Evolutionary conservation across 2,329 filamentous ascomycete genomes (phyloP).

Genomic region (Phaeosphaeriaceae sp.): DNA sequence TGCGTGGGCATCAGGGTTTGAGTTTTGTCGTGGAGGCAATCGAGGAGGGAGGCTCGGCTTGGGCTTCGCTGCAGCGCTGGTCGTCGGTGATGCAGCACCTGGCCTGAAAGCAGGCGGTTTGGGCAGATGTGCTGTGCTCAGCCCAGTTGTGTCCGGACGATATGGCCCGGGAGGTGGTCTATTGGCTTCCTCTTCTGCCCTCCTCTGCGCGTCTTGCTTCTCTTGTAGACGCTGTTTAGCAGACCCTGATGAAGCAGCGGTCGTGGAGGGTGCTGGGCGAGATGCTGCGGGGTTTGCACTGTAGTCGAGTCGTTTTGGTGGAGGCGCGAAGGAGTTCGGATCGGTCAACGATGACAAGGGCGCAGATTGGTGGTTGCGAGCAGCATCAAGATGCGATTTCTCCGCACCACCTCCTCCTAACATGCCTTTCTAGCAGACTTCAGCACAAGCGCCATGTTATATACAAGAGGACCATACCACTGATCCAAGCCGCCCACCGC

Average conservation of each 20-base stretch:
- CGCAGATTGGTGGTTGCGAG: constrained; percentile 61
- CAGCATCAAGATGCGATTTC: constrained; percentile 47
- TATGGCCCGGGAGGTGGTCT: constrained; percentile 69
- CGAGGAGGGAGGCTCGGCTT: constrained; percentile 71
- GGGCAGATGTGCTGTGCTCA: constrained; percentile 73
- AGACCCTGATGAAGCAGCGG: constrained; percentile 53
- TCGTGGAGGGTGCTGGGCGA: constrained; percentile 31
- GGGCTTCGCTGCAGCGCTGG: constrained; percentile 44
- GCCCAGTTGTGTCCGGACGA: constrained; percentile 72
- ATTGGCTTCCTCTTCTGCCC: constrained; percentile 45
- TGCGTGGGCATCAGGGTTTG: constrained; percentile 56
- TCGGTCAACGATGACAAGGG: constrained; percentile 78
- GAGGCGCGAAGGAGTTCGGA: constrained; percentile 79
- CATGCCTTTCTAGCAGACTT: constrained; percentile 60
- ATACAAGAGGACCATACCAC: constrained; percentile 59
- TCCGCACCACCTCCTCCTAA: constrained; percentile 57
- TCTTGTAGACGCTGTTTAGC: constrained; percentile 47
- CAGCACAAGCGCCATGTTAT: not conserved
- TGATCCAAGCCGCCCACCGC: constrained; percentile 61
- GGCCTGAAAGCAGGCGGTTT: constrained; percentile 70
- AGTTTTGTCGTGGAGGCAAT: constrained; percentile 73
- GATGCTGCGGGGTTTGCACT: constrained; percentile 55
- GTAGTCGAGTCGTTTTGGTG: constrained; percentile 70
- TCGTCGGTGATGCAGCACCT: constrained; percentile 33
- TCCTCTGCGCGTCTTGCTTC: constrained; percentile 43